Evolutionary conservation across 2,329 filamentous ascomycete genomes (phyloP).

Genomic region (Xylaria sp.): DNA sequence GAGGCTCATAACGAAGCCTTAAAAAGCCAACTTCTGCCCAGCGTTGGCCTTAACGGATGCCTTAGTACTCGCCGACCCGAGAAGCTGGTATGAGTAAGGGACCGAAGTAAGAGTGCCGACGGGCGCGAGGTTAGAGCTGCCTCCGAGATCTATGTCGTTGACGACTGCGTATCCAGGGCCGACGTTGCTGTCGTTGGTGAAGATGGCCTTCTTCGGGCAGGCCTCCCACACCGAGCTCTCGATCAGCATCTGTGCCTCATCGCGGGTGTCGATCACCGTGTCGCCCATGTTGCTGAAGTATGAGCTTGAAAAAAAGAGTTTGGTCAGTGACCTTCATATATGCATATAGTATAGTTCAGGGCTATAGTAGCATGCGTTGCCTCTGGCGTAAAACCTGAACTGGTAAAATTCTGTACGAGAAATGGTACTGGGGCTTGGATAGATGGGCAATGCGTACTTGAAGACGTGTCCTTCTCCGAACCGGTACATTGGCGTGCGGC

Average conservation of each 20-base stretch:
- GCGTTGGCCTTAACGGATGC: slow-evolving; percentile 48
- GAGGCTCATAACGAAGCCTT: background rate
- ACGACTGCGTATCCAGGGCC: slow-evolving; percentile 51
- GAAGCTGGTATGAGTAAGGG: slow-evolving; percentile 55
- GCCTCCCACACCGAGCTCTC: slow-evolving; percentile 40
- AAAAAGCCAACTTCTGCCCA: slow-evolving; percentile 40
- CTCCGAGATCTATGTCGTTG: slow-evolving; percentile 55
- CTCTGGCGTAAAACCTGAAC: too few species aligned
- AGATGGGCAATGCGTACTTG: slow-evolving; percentile 30
- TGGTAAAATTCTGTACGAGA: too few species aligned
- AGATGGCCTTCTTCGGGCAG: slow-evolving; percentile 40
- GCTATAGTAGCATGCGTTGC: background rate
- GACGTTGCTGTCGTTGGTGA: slow-evolving; percentile 53
- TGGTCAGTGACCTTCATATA: slow-evolving; percentile 6
- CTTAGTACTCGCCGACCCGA: slow-evolving; percentile 53
- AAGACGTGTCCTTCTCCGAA: slow-evolving; percentile 70
- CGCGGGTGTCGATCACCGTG: slow-evolving; percentile 36
- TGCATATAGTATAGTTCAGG: background rate
- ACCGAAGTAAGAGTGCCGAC: slow-evolving; percentile 54
- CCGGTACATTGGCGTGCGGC: slow-evolving; percentile 63
- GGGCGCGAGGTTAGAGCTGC: slow-evolving; percentile 53
- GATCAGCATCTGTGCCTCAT: slow-evolving; percentile 37
- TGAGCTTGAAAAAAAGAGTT: slow-evolving; percentile 18
- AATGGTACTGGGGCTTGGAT: background rate
- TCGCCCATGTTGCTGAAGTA: slow-evolving; percentile 35